A percentile compares a stretch with the other conserved stretches of the same genome.
These are phyloP conservation scores for Sphagnum magellanicum DNA, from an alignment of 228 moss, liverwort and hornwort genomes.

Conservation along the genomic window DNA sequence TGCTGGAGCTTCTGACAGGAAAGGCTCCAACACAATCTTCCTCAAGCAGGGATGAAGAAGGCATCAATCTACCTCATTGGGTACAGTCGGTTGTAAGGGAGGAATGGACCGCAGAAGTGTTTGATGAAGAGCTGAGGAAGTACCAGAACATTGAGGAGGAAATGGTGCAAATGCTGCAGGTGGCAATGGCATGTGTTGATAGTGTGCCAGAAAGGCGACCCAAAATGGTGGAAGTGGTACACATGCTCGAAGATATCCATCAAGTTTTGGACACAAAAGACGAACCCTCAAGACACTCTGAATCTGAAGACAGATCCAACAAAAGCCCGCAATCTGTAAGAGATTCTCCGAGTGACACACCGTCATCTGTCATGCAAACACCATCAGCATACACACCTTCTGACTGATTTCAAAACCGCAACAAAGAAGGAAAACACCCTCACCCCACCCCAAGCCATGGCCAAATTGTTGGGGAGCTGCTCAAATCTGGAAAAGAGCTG, in stretches of 20 bases:
- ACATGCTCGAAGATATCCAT: slow-evolving; percentile 52
- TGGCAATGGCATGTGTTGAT: slow-evolving; percentile 56
- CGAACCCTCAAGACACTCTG: slow-evolving; percentile 41
- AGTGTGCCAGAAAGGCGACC: slow-evolving; percentile 40
- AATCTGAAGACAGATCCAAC: slow-evolving; percentile 35
- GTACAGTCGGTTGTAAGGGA: slow-evolving; percentile 32
- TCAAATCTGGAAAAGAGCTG: no score
- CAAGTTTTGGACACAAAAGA: slow-evolving; percentile 40
- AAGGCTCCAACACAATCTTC: slow-evolving; percentile 42
- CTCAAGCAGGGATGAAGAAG: slow-evolving; percentile 22
- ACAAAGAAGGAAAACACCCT: no score
- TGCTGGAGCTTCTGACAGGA: slow-evolving; percentile 58
- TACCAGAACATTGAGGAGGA: slow-evolving; percentile 17
- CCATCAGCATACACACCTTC: slow-evolving; percentile 12
- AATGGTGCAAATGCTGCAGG: slow-evolving; percentile 48
- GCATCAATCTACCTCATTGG: slow-evolving; percentile 51
- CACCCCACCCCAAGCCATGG: no score
- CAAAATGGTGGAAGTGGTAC: slow-evolving; percentile 34
- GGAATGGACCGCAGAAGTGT: slow-evolving; percentile 19
- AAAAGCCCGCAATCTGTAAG: slow-evolving; percentile 25
- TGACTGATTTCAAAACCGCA: no score
- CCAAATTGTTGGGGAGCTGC: no score
- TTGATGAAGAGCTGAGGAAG: slow-evolving; percentile 15
- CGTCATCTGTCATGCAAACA: slow-evolving; percentile 11
- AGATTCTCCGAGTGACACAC: slow-evolving; percentile 34